A percentile compares a stretch with the other conserved stretches of the same genome.
phyloP scores from a whole-genome alignment of 164 flowering plant genomes.

The Taxillus chinensis region DNA sequence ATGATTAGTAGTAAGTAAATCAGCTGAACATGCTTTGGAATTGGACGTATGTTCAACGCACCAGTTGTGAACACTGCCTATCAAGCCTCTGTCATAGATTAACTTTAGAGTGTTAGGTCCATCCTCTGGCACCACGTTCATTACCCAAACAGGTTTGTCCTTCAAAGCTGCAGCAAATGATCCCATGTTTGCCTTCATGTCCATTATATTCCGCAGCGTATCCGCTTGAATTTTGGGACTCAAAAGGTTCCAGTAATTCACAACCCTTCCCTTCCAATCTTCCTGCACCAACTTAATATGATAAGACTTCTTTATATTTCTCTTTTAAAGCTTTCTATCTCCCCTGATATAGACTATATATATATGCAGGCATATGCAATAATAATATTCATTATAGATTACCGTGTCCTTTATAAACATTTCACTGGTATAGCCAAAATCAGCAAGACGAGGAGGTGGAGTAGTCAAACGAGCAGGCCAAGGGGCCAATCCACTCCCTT shows the following conservation, averaged over 20 bases:
- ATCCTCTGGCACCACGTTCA: constrained; percentile 40
- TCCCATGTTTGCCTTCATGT: constrained; percentile 41
- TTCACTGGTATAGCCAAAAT: constrained; percentile 35
- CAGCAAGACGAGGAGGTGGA: constrained; percentile 39
- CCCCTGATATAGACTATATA: too few species aligned
- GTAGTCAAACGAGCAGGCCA: constrained; percentile 36
- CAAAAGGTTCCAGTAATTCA: constrained; percentile 32
- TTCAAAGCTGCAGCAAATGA: constrained; percentile 43
- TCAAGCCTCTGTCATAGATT: constrained; percentile 39
- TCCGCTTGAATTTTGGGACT: constrained; percentile 28
- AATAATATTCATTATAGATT: constrained; percentile 6
- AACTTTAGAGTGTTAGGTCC: constrained; percentile 38
- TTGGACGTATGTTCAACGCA: constrained; percentile 5
- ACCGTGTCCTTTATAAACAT: constrained; percentile 37
- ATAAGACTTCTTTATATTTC: background rate
- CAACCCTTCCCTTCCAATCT: constrained; percentile 27
- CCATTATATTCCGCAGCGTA: constrained; percentile 33
- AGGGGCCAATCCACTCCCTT: constrained; percentile 41
- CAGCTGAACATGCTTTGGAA: too few species aligned
- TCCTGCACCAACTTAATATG: constrained; percentile 18
- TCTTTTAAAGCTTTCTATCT: background rate
- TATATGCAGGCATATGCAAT: background rate
- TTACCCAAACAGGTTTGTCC: constrained; percentile 37
- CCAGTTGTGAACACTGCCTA: constrained; percentile 34
- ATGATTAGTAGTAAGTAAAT: too few species aligned